Percentiles rank a stretch among this genome's conserved stretches.
Evolutionary conservation across 129 eudicot species (phyloP).

Genomic region (Saussurea involucrata): DNA sequence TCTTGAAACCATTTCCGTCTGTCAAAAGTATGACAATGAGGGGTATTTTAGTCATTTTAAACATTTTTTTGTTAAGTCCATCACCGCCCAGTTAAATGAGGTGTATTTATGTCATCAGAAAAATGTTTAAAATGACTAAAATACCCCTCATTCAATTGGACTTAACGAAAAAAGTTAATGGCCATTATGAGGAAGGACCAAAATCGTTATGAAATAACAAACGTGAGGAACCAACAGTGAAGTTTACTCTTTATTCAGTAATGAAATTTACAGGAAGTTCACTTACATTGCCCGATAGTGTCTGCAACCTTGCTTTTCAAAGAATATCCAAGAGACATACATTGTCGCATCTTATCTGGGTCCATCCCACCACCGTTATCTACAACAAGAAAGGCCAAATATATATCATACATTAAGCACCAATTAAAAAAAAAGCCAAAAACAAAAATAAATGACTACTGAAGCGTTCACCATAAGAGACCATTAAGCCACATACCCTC

Average conservation of each 20-base stretch:
- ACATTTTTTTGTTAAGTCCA: too few species aligned
- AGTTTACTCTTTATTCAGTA: too few species aligned
- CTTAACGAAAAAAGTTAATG: too few species aligned
- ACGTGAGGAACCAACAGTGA: too few species aligned
- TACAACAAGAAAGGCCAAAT: slow-evolving; percentile 14
- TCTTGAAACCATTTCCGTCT: slow-evolving; percentile 98
- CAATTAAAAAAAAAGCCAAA: background rate
- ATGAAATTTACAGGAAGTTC: background rate
- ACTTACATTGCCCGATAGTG: slow-evolving; percentile 89
- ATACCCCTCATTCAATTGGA: too few species aligned
- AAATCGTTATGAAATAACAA: too few species aligned
- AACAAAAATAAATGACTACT: background rate
- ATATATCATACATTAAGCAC: background rate
- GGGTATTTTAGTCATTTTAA: too few species aligned
- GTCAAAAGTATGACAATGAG: slow-evolving; percentile 24
- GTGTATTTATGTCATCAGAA: too few species aligned
- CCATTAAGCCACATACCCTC: slow-evolving; percentile 58
- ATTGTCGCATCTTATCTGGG: slow-evolving; percentile 88
- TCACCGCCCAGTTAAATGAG: too few species aligned
- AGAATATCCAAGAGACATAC: slow-evolving; percentile 98
- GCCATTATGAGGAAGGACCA: too few species aligned
- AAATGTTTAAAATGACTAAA: too few species aligned
- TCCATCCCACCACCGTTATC: slow-evolving; percentile 98
- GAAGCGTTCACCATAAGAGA: background rate
- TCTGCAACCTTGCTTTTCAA: slow-evolving; percentile 74